Evolutionary conservation across 441 rosid genomes (phyloP).

Genomic region (Aleurites moluccanus): DNA sequence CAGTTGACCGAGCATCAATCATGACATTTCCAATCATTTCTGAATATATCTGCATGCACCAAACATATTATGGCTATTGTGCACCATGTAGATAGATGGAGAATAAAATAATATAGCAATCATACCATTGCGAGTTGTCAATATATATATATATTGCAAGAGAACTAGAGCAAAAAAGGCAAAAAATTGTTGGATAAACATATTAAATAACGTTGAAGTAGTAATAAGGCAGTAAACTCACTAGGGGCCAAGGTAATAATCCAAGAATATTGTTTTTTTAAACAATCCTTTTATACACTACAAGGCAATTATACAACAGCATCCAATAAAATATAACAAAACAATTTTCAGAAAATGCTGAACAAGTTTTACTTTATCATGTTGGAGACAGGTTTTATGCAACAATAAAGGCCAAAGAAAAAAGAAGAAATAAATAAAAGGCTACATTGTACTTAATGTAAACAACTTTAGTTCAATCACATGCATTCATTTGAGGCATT

Average conservation of each 20-base stretch:
- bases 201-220: not conserved
- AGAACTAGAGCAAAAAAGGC: not conserved
- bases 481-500: no score
- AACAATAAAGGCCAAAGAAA: not conserved
- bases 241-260: no score
- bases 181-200: not conserved
- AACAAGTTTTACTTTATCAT: not conserved
- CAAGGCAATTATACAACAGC: not conserved
- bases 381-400: not conserved
- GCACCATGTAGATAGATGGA: not conserved
- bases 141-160: no score
- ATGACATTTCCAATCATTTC: constrained; percentile 99
- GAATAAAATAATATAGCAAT: not conserved
- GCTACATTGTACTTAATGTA: not conserved
- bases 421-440: not conserved
- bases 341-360: not conserved
- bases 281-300: no score
- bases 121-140: not conserved
- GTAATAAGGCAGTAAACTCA: not conserved
- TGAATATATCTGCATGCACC: constrained; percentile 70
- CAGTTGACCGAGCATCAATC: constrained; percentile 99
- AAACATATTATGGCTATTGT: not conserved
- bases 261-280: not conserved
- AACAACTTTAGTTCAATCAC: not conserved
- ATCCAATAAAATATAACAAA: not conserved